Base-by-base conservation (phyloP, 2,329 filamentous ascomycete genomes). In the Arthrinium puccinioides region DNA sequence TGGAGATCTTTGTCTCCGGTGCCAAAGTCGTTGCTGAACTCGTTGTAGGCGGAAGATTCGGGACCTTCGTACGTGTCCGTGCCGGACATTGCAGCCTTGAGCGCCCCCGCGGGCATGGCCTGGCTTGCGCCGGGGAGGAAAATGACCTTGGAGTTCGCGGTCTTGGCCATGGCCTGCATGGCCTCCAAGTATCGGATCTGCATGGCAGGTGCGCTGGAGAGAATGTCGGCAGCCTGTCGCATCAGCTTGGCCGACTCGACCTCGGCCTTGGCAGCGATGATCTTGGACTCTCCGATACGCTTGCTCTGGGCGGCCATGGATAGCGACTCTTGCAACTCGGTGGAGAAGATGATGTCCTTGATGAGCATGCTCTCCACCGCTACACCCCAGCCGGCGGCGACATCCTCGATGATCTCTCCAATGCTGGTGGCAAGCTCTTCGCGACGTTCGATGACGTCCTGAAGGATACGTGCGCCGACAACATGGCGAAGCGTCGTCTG, bases 231-330 rank as follows among this genome's bases (percentile, higher is more conserved):
- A 25, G 92, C 90, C 66, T 92, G 80, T 54, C 83, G 77, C 85
- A 87, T 94, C 57, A 97, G 71, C 66, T 96, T 96, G 64, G 92
- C 90, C 37, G 82, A 82, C 66, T 98, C 92, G 57, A 98, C 92
- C 69, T 98, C 92, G 23, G 92, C 92, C 61, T 92, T 87, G 46
- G 92, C 92, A 41, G 88, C 88, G 58, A 98, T 97, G 59, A 98
- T 87, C 74, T 98, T 98, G 68, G 84, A 88, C 66, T 98, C 92
- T 67, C 92, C 92, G 40, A 96, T 95, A 51, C 92, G 84, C 83
- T 97, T 97, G 70, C 84, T 87, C 74, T 98, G 92, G 4, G 92
- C 92, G 26, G 92, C 92, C 92, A 98, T 97, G 57, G 87, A 94
- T 34, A 98, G 78, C 14, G 86, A 92, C 56, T 97, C 90, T 65